Percentiles rank a stretch among this genome's conserved stretches.
These are phyloP conservation scores for Pseudogymnoascus sp. DNA, from an alignment of 2,329 filamentous ascomycete genomes.

Conservation along the genomic window DNA sequence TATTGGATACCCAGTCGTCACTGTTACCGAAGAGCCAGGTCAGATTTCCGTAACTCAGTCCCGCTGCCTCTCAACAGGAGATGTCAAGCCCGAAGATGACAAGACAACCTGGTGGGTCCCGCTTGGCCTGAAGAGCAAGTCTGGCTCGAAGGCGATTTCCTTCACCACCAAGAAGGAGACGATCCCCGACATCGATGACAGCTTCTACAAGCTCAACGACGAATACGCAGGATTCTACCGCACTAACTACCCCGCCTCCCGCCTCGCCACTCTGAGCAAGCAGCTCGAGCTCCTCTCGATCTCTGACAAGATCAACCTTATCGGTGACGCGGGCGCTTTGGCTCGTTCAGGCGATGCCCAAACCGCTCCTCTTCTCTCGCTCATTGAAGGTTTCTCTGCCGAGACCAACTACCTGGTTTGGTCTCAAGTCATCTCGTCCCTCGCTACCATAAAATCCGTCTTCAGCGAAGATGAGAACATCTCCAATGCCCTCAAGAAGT, in stretches of 20 bases:
- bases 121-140: slow-evolving; percentile 72
- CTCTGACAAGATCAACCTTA: slow-evolving; percentile 86
- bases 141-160: slow-evolving; percentile 56
- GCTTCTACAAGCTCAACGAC: slow-evolving; percentile 91
- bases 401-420: slow-evolving; percentile 87
- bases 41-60: slow-evolving; percentile 78
- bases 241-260: slow-evolving; percentile 83
- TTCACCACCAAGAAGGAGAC: slow-evolving; percentile 72
- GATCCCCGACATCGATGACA: slow-evolving; percentile 64
- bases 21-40: slow-evolving; percentile 73
- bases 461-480: slow-evolving; percentile 72
- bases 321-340: slow-evolving; percentile 83
- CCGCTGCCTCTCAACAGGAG: slow-evolving; percentile 85
- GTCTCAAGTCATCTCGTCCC: slow-evolving; percentile 72
- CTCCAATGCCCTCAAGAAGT: slow-evolving; percentile 66
- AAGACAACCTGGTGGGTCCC: slow-evolving; percentile 94
- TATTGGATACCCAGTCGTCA: slow-evolving; percentile 89
- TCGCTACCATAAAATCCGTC: slow-evolving; percentile 72
- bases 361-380: slow-evolving; percentile 72
- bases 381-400: slow-evolving; percentile 74
- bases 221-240: slow-evolving; percentile 86
- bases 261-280: slow-evolving; percentile 72
- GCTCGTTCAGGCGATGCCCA: slow-evolving; percentile 80
- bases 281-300: slow-evolving; percentile 69
- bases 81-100: slow-evolving; percentile 86